Conservation (phyloP, 2,329 filamentous ascomycete species). For the Cyphellophora attinorum region DNA sequence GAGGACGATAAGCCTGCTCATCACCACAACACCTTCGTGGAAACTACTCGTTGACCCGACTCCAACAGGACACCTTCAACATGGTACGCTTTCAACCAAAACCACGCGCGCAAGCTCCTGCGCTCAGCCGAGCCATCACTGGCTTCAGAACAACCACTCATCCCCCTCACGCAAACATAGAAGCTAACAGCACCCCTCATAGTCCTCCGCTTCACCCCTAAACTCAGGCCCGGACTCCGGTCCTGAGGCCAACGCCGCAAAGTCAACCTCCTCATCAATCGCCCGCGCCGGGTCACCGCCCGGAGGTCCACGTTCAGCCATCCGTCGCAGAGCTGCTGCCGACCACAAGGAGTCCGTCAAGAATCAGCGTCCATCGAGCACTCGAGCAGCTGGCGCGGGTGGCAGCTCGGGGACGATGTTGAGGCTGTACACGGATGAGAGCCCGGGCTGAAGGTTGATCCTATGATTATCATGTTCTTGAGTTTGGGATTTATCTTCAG, state of each 20-base stretch:
- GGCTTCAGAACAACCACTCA: neutral
- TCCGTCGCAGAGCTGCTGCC: slow-evolving; percentile 87
- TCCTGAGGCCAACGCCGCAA: slow-evolving; percentile 38
- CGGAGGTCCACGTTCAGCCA: slow-evolving; percentile 87
- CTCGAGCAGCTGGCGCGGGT: slow-evolving; percentile 83
- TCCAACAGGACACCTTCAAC: too few species aligned
- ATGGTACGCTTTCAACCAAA: too few species aligned
- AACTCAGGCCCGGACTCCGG: slow-evolving; percentile 36
- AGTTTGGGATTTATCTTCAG: slow-evolving; percentile 98
- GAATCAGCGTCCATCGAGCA: slow-evolving; percentile 86
- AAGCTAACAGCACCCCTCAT: too few species aligned
- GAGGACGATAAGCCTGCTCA: too few species aligned
- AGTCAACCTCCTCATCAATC: slow-evolving; percentile 57
- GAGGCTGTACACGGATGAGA: slow-evolving; percentile 98
- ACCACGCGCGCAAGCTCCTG: too few species aligned
- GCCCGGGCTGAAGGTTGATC: slow-evolving; percentile 96
- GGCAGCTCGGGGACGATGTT: slow-evolving; percentile 98
- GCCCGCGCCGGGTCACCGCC: slow-evolving; percentile 78
- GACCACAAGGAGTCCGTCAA: slow-evolving; percentile 96
- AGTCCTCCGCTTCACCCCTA: slow-evolving; percentile 33
- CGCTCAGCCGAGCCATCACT: too few species aligned
- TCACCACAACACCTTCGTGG: too few species aligned
- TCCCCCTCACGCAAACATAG: slow-evolving; percentile 20
- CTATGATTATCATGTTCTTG: slow-evolving; percentile 90
- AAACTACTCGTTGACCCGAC: too few species aligned